phyloP scores from a whole-genome alignment of 176 grass and related monocot genomes.

The Eragrostis curvula region DNA sequence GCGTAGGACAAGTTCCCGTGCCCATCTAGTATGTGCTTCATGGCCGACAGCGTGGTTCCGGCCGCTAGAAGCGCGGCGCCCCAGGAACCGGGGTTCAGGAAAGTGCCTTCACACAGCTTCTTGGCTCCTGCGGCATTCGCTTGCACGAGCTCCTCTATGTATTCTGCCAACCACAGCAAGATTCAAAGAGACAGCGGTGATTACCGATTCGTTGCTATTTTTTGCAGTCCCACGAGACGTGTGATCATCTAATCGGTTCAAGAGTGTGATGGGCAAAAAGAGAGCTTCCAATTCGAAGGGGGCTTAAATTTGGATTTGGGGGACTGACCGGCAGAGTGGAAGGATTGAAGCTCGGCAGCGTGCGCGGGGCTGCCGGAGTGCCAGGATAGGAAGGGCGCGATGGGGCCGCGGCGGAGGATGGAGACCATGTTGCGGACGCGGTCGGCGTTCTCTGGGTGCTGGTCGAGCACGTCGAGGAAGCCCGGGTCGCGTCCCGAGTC shows the following conservation, averaged over 20 bases:
- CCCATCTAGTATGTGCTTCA: conserved; percentile 76
- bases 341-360: conserved; percentile 65
- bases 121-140: conserved; percentile 69
- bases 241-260: background rate
- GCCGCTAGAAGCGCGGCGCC: conserved; percentile 78
- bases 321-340: conserved; percentile 65
- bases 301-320: background rate
- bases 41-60: conserved; percentile 70
- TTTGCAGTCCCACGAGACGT: too few relatives aligned
- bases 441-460: conserved; percentile 89
- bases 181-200: background rate
- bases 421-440: conserved; percentile 95
- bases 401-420: conserved; percentile 80
- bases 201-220: too few relatives aligned
- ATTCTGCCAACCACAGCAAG: conserved; percentile 56
- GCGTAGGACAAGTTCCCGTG: conserved; percentile 70
- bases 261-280: background rate
- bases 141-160: conserved; percentile 80
- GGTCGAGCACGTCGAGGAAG: conserved; percentile 91
- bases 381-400: conserved; percentile 72
- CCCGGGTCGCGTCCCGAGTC: conserved; percentile 85
- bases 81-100: conserved; percentile 89
- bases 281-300: background rate
- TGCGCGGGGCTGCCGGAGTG: conserved; percentile 70
- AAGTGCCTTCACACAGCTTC: conserved; percentile 69